Evolutionary conservation across 768 basidiomycete species (phyloP), one percentile per base, ranked within the genome.

Genomic region (Ramaria rubella): DNA sequence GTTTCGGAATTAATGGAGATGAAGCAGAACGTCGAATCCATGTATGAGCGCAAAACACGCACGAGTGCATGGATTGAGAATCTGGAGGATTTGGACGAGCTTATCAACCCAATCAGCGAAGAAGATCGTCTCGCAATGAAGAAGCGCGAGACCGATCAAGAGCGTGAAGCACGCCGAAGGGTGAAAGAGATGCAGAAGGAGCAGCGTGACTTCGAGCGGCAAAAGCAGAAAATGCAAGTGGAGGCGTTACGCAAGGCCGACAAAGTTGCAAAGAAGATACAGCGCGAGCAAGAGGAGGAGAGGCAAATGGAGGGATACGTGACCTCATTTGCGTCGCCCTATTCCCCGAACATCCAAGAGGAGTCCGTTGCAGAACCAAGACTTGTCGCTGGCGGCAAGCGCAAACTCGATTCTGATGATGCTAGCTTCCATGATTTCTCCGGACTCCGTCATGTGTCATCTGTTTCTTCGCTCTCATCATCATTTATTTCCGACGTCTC

Each of bases 1-100:
- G 55, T 49, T 0, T 61, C 68, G 1, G 63, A 68, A 4, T 73
- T 74, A 7, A 44, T 68, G 7, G 12, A 42, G 2, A 61, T 76
- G 26, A 72, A 72, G 49, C 55, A 52, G 0, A 42, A 24, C 0
- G 69, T 70, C 0, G 64, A 68, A 12, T 63, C 50, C 0, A 60
- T 75, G 3, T 75, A 72, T 55, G 58, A 62, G 0, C 63, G 69
- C 1, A 61, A 61, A 14, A 55, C 54, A 24, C 54, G 54, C 4
- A 55, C 54, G 1, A 55, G 54, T 21, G 54, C 54, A 4, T 55
- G 54, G 54, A 55, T 55, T 15, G 54, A 46, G 12, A 42, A 55
- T 17, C 40, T 53, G 24, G 52, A 43, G 19, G 33, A 23, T 15
- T 23, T 55, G 54, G 54, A 55, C 19, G 29, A 55, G 6, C 29